These are phyloP conservation scores for Pinus albicaulis DNA, from an alignment of 75 land plant species.

Conservation along the genomic window DNA sequence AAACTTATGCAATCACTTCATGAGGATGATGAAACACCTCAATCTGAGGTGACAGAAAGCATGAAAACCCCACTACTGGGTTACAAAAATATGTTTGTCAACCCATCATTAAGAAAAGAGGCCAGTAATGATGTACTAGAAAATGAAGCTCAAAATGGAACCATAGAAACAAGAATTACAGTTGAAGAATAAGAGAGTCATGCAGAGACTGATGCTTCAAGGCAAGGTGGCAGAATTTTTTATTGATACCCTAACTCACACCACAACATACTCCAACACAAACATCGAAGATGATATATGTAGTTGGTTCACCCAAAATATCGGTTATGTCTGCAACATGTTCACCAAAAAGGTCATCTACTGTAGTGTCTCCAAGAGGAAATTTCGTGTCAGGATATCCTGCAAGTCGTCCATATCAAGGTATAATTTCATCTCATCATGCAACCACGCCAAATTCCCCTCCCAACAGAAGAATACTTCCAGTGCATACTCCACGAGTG, in stretches of 20 bases:
- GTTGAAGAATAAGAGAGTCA: background rate
- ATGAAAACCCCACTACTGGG: background rate
- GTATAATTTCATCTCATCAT: no score
- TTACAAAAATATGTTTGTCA: background rate
- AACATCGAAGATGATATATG: conserved; percentile 59
- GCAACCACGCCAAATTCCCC: conserved; percentile 71
- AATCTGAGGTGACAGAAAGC: conserved; percentile 6
- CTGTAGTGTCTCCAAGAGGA: conserved; percentile 52
- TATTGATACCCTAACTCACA: conserved; percentile 59
- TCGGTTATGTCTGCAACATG: conserved; percentile 41
- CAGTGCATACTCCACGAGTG: no score
- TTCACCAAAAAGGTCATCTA: conserved; percentile 50
- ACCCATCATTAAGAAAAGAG: conserved; percentile 1
- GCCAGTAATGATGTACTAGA: no score
- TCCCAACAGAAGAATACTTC: conserved; percentile 37
- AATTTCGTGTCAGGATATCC: conserved; percentile 51
- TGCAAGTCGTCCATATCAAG: conserved; percentile 26
- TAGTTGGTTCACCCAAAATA: conserved; percentile 47
- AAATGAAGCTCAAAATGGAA: no score
- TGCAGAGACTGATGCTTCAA: conserved; percentile 10
- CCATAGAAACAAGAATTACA: no score
- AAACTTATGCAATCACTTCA: no score
- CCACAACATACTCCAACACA: conserved; percentile 62
- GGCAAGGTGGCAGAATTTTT: conserved; percentile 30
- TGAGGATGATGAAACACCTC: no score